Evolutionary conservation across 2,329 filamentous ascomycete species (phyloP), one percentile per base, ranked within the genome.

Genomic region (Pseudogymnoascus sp.): DNA sequence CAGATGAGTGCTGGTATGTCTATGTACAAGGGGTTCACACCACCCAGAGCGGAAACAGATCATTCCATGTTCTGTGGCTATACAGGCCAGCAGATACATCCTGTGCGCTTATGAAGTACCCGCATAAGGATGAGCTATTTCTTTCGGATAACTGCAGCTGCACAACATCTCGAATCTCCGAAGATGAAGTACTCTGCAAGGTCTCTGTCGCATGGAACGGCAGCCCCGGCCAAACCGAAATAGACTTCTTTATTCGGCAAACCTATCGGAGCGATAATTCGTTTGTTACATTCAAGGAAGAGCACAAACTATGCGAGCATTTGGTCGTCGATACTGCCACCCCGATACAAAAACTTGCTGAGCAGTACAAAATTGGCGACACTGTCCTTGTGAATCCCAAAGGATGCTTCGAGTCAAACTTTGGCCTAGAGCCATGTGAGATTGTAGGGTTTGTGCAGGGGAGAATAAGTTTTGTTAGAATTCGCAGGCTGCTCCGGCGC

Each of bases 81-180:
- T 93, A 93, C 67, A 79, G 83, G 1, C 83, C 90, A 0, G 77
- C 79, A 0, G 87, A 95, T 62, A 95, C 91, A 0, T 82, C 87
- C 0, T 89, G 91, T 46, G 83, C 80, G 0, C 75, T 82, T 5
- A 86, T 87, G 74, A 80, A 80, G 9, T 96, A 93, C 68, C 87
- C 88, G 0, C 87, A 84, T 73, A 66, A 75, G 0, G 89, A 92
- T 61, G 90, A 96, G 73, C 74, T 95, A 0, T 95, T 95, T 65
- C 74, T 93, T 0, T 90, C 87, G 0, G 84, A 91, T 60, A 85
- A 92, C 64, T 93, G 91, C 74, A 88, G 87, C 1, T 95, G 90
- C 66, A 56, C 46, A 0, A 64, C 63, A 0, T 64, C 75, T 0
- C 78, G 79, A 29, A 77, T 90, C 2, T 67, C 77, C 0, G 78